Conservation (phyloP, 192 early-diverging fungal species). For the Hyaloraphidium curvatum region DNA sequence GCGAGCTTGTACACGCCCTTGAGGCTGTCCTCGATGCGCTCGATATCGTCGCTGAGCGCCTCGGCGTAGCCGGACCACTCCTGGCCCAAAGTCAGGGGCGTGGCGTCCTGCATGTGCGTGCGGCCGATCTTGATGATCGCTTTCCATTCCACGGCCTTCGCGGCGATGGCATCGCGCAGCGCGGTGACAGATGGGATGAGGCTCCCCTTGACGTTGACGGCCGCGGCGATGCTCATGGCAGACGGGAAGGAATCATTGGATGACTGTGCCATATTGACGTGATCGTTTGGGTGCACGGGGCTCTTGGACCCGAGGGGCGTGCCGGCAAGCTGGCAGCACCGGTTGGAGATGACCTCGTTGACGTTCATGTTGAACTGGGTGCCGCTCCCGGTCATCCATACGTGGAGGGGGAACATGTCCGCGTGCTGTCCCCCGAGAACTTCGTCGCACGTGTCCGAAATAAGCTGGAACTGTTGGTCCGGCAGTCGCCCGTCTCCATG, state of each 20-base stretch:
- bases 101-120: slow-evolving; percentile 96
- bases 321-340: slow-evolving; percentile 78
- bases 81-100: slow-evolving; percentile 91
- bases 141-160: slow-evolving; percentile 63
- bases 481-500: background rate
- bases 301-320: slow-evolving; percentile 77
- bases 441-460: slow-evolving; percentile 8
- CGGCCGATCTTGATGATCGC: slow-evolving; percentile 98
- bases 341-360: slow-evolving; percentile 92
- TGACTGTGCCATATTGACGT: slow-evolving; percentile 96
- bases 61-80: slow-evolving; percentile 85
- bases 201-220: slow-evolving; percentile 55
- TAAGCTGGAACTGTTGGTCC: background rate
- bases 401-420: slow-evolving; percentile 93
- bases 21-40: slow-evolving; percentile 67
- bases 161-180: slow-evolving; percentile 58
- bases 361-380: slow-evolving; percentile 98
- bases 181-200: slow-evolving; percentile 70
- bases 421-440: slow-evolving; percentile 78
- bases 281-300: slow-evolving; percentile 99
- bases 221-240: slow-evolving; percentile 94
- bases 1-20: slow-evolving; percentile 84
- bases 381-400: slow-evolving; percentile 95
- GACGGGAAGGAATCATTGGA: slow-evolving; percentile 98
- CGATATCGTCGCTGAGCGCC: slow-evolving; percentile 29